Base-by-base conservation (phyloP, 352 stramenopile species). In the Pythium oligandrum region DNA sequence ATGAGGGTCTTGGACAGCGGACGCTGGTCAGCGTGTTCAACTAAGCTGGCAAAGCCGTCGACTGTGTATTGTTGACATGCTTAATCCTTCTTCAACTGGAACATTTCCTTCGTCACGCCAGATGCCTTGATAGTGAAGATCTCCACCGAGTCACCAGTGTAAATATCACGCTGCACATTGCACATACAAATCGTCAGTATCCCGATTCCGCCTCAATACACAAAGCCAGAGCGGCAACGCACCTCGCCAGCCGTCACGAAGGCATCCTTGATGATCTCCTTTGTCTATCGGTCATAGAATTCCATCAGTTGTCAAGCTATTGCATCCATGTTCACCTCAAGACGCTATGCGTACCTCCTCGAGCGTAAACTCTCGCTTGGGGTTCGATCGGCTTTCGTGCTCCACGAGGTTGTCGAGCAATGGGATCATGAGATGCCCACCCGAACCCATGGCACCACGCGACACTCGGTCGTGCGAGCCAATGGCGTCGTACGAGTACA, bases 401-500 rank as follows among this genome's bases (percentile, higher is more conserved):
- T 91, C 84, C 54, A 99, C 96, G 36, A 98, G 63, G 79, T 99
- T 99, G 79, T 99, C 96, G 47, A 99, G 83, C 40, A 99, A 64
- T n/a, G 97, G 97, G 67, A 99, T 98, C 65, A 99, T 94, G 63
- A 98, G 96, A 32, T 97, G 88, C 57, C 98, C 93, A 40, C 96
- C 97, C 49, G 72, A 93, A 42, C 97, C 97, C 52, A 90, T 77
- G 26, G 78, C 83, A 39, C 75, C 79, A 61, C 83, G 80, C 51
- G 80, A 81, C 40, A 89, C 81, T 44, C 73, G 68, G 63, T 93
- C 80, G 68, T 90, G 75, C 44, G 81, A 97, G 40, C 97, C 97
- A 64, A 99, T 96, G 50, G 96, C 96, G 80, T 99, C 97, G 82
- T 99, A 99, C 53, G 92, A 97, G 78, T 98, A 99, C 36, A 99